Percentiles rank a stretch among this genome's conserved stretches.
Evolutionary conservation across 179 eudicot genomes (phyloP).

Genomic region (Drosera spatulata): DNA sequence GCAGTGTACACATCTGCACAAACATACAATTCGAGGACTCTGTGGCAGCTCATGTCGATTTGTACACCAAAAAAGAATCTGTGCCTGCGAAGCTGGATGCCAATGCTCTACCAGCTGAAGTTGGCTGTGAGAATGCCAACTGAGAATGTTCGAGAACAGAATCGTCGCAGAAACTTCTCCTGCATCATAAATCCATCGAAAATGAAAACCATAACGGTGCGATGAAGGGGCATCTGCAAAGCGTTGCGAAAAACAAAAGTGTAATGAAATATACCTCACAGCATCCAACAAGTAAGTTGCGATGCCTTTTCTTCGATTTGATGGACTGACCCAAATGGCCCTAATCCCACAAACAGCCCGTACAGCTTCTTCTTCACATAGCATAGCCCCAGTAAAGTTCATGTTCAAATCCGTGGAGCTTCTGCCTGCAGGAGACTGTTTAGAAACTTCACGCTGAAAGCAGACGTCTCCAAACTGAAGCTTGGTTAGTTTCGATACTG

Average conservation of each 20-base stretch:
- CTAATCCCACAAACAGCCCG: conserved; percentile 72
- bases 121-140: conserved; percentile 54
- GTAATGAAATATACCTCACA: conserved; percentile 37
- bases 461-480: conserved; percentile 68
- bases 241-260: neutral
- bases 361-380: conserved; percentile 60
- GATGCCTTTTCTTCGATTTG: conserved; percentile 66
- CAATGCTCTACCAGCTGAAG: conserved; percentile 44
- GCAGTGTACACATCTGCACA: too few species aligned
- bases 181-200: conserved; percentile 6
- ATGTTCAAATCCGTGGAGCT: conserved; percentile 18
- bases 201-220: neutral
- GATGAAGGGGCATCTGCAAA: neutral
- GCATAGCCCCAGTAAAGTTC: conserved; percentile 32
- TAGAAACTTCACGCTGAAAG: conserved; percentile 53
- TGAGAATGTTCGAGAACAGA: conserved; percentile 22
- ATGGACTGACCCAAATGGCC: conserved; percentile 90
- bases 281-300: conserved; percentile 83
- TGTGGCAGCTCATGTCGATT: conserved; percentile 5
- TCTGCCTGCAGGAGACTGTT: conserved; percentile 14
- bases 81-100: conserved; percentile 36
- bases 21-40: too few species aligned
- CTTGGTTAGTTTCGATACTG: conserved; percentile 22
- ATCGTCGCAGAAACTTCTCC: conserved; percentile 35
- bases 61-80: conserved; percentile 43